phyloP scores from a whole-genome alignment of 2,329 filamentous ascomycete genomes.

The Podosphaera leucotricha region DNA sequence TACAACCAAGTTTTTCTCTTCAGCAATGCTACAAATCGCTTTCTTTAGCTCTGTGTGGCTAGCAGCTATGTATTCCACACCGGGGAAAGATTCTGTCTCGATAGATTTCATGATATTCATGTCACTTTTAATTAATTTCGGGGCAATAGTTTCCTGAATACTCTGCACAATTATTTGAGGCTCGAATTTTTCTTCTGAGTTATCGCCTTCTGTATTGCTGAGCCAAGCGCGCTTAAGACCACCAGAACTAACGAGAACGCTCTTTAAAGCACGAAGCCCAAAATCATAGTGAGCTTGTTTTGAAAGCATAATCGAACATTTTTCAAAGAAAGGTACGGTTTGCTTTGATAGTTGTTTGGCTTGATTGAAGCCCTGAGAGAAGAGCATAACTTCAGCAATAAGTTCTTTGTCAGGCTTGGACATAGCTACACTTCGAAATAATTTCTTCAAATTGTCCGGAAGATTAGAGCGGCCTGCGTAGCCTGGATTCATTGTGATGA shows the following conservation, averaged over 20 bases:
- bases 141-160: slow-evolving; percentile 91
- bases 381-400: slow-evolving; percentile 98
- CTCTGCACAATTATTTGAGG: slow-evolving; percentile 98
- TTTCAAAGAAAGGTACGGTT: slow-evolving; percentile 95
- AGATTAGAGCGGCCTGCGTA: slow-evolving; percentile 96
- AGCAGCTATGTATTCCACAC: slow-evolving; percentile 77
- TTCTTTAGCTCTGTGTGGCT: slow-evolving; percentile 57
- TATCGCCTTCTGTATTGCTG: slow-evolving; percentile 27
- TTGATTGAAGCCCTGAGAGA: slow-evolving; percentile 96
- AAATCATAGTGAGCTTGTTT: slow-evolving; percentile 99
- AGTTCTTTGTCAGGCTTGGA: slow-evolving; percentile 99
- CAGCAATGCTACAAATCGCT: slow-evolving; percentile 62
- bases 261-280: slow-evolving; percentile 89
- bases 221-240: slow-evolving; percentile 76
- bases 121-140: slow-evolving; percentile 83
- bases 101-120: slow-evolving; percentile 71
- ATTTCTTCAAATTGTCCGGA: slow-evolving; percentile 96
- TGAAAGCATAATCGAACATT: slow-evolving; percentile 56
- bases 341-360: slow-evolving; percentile 86
- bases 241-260: slow-evolving; percentile 92
- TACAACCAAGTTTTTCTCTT: slow-evolving; percentile 66
- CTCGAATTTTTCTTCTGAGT: slow-evolving; percentile 54
- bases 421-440: slow-evolving; percentile 98
- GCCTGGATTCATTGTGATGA: slow-evolving; percentile 99
- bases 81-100: slow-evolving; percentile 71